Conservation (phyloP, 2,329 filamentous ascomycete species). For the Paecilomyces fulvus region DNA sequence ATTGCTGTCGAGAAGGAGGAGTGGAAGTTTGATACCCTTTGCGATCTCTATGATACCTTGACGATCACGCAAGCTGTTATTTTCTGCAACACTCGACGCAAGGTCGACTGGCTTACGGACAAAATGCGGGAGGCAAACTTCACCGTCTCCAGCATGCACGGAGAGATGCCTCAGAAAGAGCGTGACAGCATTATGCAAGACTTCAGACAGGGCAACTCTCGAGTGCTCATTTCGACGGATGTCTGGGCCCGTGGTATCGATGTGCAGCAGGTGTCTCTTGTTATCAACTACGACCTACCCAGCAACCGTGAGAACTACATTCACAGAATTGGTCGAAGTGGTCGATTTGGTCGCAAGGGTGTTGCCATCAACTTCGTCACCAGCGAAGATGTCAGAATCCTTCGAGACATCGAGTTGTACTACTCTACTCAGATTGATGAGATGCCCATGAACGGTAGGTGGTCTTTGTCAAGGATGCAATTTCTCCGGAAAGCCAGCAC, state of each 20-base stretch:
- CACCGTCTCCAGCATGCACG: slow-evolving; percentile 97
- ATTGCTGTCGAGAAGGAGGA: slow-evolving; percentile 99
- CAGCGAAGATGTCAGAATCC: slow-evolving; percentile 92
- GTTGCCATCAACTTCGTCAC: slow-evolving; percentile 99
- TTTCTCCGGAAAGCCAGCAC: background rate
- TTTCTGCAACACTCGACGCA: slow-evolving; percentile 97
- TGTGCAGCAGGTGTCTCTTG: slow-evolving; percentile 93
- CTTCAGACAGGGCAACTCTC: slow-evolving; percentile 91
- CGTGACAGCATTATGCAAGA: slow-evolving; percentile 99
- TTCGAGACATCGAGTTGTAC: slow-evolving; percentile 94
- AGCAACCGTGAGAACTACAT: slow-evolving; percentile 99
- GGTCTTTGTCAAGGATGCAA: slow-evolving; percentile 35
- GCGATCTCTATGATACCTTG: slow-evolving; percentile 95
- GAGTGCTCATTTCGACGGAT: slow-evolving; percentile 94
- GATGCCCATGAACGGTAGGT: slow-evolving; percentile 93
- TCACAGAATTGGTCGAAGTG: slow-evolving; percentile 92
- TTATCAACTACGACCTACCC: slow-evolving; percentile 98
- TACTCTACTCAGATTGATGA: slow-evolving; percentile 96
- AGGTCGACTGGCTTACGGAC: slow-evolving; percentile 98
- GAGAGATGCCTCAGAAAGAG: slow-evolving; percentile 98
- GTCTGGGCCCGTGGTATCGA: slow-evolving; percentile 98
- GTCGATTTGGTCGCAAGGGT: slow-evolving; percentile 93
- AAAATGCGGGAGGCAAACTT: slow-evolving; percentile 99
- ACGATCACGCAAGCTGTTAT: slow-evolving; percentile 99
- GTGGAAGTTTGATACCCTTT: slow-evolving; percentile 99